phyloP scores from a whole-genome alignment of 2,329 filamentous ascomycete genomes.

The Microdochium paspali region DNA sequence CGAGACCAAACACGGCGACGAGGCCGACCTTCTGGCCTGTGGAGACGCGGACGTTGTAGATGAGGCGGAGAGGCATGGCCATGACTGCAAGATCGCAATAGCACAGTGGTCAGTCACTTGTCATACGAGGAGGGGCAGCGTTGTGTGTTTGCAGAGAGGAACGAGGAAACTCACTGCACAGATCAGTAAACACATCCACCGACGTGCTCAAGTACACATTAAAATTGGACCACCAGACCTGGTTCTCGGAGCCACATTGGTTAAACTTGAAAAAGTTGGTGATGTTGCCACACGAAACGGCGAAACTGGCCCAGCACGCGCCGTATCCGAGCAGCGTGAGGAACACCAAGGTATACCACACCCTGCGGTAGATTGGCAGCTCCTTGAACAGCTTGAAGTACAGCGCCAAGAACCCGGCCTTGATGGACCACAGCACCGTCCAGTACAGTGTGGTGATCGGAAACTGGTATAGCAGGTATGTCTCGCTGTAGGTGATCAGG shows the following conservation, averaged over 20 bases:
- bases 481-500: conserved; percentile 10
- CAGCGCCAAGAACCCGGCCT: conserved; percentile 16
- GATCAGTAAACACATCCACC: conserved; percentile 17
- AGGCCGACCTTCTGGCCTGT: conserved; percentile 16
- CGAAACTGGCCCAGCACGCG: conserved; percentile 14
- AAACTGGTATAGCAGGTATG: conserved; percentile 17
- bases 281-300: conserved; percentile 14
- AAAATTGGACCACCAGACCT: conserved; percentile 13
- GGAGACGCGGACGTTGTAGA: conserved; percentile 18
- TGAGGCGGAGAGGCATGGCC: conserved; percentile 18
- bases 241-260: conserved; percentile 8
- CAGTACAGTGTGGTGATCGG: conserved; percentile 18
- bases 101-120: too few relatives aligned
- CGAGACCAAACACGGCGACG: conserved; percentile 15
- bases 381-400: conserved; percentile 18
- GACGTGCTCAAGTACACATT: conserved; percentile 17
- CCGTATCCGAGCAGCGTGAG: conserved; percentile 16
- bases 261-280: conserved; percentile 16
- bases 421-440: conserved; percentile 19
- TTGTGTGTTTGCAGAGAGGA: not conserved
- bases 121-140: too few relatives aligned
- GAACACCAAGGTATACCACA: conserved; percentile 14
- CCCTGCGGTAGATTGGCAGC: conserved; percentile 12
- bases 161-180: conserved; percentile 10
- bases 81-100: too few relatives aligned